phyloP scores from a whole-genome alignment of 2,329 filamentous ascomycete genomes.

The Xylaria polymorpha region DNA sequence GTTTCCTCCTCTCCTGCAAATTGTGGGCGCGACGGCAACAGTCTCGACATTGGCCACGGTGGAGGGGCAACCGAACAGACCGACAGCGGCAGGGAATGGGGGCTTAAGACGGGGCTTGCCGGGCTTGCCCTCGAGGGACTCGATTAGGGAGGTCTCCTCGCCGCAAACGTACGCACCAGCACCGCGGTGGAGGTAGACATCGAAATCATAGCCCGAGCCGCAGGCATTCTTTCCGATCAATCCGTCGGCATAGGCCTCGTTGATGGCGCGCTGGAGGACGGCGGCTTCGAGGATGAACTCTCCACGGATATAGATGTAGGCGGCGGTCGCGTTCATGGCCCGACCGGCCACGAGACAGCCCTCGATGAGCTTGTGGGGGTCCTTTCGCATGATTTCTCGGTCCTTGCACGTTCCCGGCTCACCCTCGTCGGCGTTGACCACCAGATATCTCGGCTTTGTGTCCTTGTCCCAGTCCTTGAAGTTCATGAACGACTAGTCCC shows the following conservation, averaged over 20 bases:
- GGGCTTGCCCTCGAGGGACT: slow-evolving; percentile 97
- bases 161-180: slow-evolving; percentile 98
- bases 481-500: slow-evolving; percentile 94
- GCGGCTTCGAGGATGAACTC: slow-evolving; percentile 98
- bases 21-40: slow-evolving; percentile 92
- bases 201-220: slow-evolving; percentile 96
- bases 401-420: slow-evolving; percentile 99
- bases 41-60: slow-evolving; percentile 99
- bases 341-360: slow-evolving; percentile 95
- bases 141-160: slow-evolving; percentile 97
- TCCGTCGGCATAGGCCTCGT: slow-evolving; percentile 95
- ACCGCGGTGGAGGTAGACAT: slow-evolving; percentile 95
- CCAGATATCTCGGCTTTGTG: slow-evolving; percentile 91
- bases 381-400: slow-evolving; percentile 99
- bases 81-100: slow-evolving; percentile 95
- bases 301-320: slow-evolving; percentile 99
- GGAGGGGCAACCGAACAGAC: slow-evolving; percentile 96
- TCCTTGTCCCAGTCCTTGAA: slow-evolving; percentile 99
- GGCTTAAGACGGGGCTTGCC: slow-evolving; percentile 99
- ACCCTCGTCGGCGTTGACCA: slow-evolving; percentile 98
- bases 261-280: slow-evolving; percentile 92
- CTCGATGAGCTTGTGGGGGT: slow-evolving; percentile 98
- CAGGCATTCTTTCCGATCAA: slow-evolving; percentile 99
- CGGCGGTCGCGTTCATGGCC: slow-evolving; percentile 98
- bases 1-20: slow-evolving; percentile 87